Percentiles rank a stretch among this genome's conserved stretches.
Conservation (phyloP, 202 grass and related monocot species). For the Hordeum pubiflorum region DNA sequence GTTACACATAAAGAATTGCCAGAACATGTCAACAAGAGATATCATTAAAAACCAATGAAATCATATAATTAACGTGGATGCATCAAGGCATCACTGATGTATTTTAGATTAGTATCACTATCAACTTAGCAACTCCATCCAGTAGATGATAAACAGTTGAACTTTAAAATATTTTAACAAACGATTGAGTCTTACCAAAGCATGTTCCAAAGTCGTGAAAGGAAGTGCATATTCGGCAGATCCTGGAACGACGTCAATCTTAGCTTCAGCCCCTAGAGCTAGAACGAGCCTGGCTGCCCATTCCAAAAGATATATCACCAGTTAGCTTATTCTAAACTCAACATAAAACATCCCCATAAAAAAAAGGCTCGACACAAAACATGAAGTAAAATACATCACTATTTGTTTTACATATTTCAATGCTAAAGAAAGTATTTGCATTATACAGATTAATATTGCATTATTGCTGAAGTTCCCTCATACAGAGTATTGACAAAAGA, state of each 20-base stretch:
- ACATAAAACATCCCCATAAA: too few species aligned
- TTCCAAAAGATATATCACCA: conserved; percentile 49
- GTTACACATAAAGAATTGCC: not conserved
- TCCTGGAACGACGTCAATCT: conserved; percentile 74
- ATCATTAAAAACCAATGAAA: not conserved
- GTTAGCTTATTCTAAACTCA: not conserved
- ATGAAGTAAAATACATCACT: not conserved
- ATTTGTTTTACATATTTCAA: not conserved
- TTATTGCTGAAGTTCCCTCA: not conserved
- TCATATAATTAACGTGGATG: not conserved
- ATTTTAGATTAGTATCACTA: not conserved
- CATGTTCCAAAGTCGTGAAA: conserved; percentile 84
- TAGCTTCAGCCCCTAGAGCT: conserved; percentile 96
- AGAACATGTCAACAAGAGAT: not conserved
- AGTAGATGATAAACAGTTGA: conserved; percentile 13
- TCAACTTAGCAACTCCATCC: conserved; percentile 1
- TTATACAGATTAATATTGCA: not conserved
- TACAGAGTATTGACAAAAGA: not conserved
- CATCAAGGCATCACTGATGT: not conserved
- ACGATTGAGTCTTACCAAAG: conserved; percentile 50
- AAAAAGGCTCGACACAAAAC: not conserved
- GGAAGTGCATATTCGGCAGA: conserved; percentile 87
- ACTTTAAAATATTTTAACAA: not conserved
- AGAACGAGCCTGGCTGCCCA: conserved; percentile 99
- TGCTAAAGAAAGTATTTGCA: not conserved